Evolutionary conservation across 257 asterid genomes (phyloP).

Genomic region (Oldenlandia corymbosa): DNA sequence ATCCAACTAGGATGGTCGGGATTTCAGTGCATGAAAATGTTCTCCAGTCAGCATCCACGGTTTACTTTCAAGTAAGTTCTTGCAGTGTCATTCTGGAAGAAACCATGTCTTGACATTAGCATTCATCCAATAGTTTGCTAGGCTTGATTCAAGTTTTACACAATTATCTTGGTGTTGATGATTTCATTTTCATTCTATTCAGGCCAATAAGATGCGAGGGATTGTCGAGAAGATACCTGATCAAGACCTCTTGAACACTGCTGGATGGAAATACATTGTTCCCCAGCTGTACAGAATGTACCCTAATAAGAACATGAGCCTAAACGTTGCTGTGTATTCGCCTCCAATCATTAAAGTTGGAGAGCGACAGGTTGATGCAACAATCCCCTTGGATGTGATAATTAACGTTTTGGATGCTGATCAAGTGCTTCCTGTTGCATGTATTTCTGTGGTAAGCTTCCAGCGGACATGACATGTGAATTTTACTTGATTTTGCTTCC

Average conservation of each 20-base stretch:
- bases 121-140: background rate
- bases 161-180: slow-evolving; percentile 1
- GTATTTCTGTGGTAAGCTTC: slow-evolving; percentile 68
- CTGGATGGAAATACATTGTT: slow-evolving; percentile 73
- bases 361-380: slow-evolving; percentile 38
- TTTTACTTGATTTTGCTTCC: background rate
- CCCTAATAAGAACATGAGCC: slow-evolving; percentile 65
- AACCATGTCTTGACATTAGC: background rate
- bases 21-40: slow-evolving; percentile 70
- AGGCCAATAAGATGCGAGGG: slow-evolving; percentile 81
- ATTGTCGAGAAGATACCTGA: slow-evolving; percentile 64
- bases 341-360: slow-evolving; percentile 52
- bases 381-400: slow-evolving; percentile 49
- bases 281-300: slow-evolving; percentile 84
- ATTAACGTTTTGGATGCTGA: slow-evolving; percentile 57
- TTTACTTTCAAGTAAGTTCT: slow-evolving; percentile 64
- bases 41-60: slow-evolving; percentile 62
- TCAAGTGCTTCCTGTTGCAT: slow-evolving; percentile 59
- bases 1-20: slow-evolving; percentile 57
- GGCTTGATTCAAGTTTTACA: background rate
- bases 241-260: slow-evolving; percentile 71
- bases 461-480: background rate
- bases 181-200: slow-evolving; percentile 16
- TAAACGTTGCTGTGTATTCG: slow-evolving; percentile 59
- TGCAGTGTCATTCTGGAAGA: slow-evolving; percentile 13